A percentile compares a stretch with the other conserved stretches of the same genome.
phyloP scores from a whole-genome alignment of 441 rosid genomes.

The Euphorbia schlechtendalii region DNA sequence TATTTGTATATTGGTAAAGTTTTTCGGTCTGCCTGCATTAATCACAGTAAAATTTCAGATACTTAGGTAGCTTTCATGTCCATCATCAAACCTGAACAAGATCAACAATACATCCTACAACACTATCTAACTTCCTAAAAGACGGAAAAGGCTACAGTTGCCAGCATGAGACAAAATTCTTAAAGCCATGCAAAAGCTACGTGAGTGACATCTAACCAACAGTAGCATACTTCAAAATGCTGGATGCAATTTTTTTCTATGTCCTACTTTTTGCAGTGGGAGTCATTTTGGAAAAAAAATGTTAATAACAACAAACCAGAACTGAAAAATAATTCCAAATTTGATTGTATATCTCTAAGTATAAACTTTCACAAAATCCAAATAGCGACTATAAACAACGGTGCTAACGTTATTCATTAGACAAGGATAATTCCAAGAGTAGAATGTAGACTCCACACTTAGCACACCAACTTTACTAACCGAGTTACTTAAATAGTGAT shows the following conservation, averaged over 20 bases:
- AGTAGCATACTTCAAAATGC: not conserved
- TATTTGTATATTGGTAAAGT: constrained; percentile 75
- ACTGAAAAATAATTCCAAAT: not conserved
- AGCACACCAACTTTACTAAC: not conserved
- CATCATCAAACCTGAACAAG: not conserved
- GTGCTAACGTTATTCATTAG: not conserved
- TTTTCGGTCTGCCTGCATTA: constrained; percentile 78
- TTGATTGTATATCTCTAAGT: not conserved
- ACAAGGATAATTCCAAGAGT: not conserved
- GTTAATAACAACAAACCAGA: not conserved
- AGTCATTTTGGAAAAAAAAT: too few relatives aligned
- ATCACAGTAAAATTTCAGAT: too few relatives aligned
- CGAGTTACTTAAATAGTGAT: not conserved
- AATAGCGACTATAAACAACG: not conserved
- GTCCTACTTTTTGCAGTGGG: not conserved
- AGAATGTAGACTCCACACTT: not conserved
- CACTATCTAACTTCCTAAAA: not conserved
- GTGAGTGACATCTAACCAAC: not conserved
- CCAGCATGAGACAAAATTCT: too few relatives aligned
- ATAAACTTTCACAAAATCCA: not conserved
- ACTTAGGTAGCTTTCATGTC: too few relatives aligned
- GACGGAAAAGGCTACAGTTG: not conserved
- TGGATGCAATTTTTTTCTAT: not conserved
- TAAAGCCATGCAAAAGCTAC: constrained; percentile 5
- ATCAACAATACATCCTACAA: constrained; percentile 1